phyloP scores from a whole-genome alignment of 441 rosid genomes.

The Pelargonium australe region DNA sequence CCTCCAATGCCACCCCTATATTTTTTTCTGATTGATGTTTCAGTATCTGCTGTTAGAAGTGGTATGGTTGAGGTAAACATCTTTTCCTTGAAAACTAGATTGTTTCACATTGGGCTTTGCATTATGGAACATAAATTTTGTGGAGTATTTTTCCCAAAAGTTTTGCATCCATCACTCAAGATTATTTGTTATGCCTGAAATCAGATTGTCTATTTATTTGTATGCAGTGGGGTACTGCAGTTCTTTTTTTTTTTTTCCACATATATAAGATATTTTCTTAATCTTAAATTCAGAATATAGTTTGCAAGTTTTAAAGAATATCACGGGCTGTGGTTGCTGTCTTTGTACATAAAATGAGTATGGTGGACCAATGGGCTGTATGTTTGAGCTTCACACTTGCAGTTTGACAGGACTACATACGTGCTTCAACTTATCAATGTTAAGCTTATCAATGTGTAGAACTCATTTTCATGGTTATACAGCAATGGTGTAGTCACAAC shows the following conservation, averaged over 20 bases:
- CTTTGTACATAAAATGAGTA: not conserved
- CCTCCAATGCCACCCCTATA: conserved; percentile 98
- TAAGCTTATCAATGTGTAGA: too few relatives aligned
- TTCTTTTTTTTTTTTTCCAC: too few relatives aligned
- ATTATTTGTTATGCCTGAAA: not conserved
- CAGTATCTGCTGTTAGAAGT: conserved; percentile 74
- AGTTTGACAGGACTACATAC: not conserved
- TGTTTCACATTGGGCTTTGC: conserved; percentile 14
- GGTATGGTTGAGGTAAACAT: conserved; percentile 93
- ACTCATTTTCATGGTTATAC: not conserved
- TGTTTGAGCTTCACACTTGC: conserved; percentile 1
- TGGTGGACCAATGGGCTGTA: not conserved
- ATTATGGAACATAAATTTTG: not conserved
- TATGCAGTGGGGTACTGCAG: not conserved
- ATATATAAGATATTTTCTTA: not conserved
- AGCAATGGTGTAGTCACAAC: not conserved
- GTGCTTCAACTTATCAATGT: not conserved
- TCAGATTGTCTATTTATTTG: not conserved
- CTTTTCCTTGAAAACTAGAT: conserved; percentile 17
- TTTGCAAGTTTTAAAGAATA: not conserved
- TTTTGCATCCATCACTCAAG: not conserved
- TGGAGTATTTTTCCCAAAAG: not conserved
- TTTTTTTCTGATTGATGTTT: conserved; percentile 95
- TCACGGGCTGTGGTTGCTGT: not conserved
- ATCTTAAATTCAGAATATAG: not conserved